These are phyloP conservation scores for Breviolum minutum DNA, from an alignment of 73 alveolate species.

Conservation along the genomic window DNA sequence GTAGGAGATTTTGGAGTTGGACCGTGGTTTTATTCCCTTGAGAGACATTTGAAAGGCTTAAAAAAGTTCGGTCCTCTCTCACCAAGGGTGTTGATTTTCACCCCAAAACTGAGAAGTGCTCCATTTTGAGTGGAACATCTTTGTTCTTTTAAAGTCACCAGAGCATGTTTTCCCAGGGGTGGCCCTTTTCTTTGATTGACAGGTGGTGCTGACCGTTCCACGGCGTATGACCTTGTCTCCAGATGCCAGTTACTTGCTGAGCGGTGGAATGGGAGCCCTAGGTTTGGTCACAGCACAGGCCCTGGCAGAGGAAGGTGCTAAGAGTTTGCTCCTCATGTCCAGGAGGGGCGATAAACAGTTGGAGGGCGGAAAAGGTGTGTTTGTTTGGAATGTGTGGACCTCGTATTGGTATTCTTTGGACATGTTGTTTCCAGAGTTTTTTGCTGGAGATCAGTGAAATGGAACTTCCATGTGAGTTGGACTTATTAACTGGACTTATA, in stretches of 20 bases:
- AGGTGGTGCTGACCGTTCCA: conserved; percentile 86
- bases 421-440: not conserved
- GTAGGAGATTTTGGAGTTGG: too few relatives aligned
- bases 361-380: not conserved
- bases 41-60: too few relatives aligned
- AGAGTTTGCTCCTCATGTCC: conserved; percentile 60
- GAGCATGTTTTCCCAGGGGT: too few relatives aligned
- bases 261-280: conserved; percentile 95
- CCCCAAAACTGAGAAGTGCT: too few relatives aligned
- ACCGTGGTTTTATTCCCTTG: too few relatives aligned
- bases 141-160: too few relatives aligned
- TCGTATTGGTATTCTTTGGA: not conserved
- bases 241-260: conserved; percentile 52
- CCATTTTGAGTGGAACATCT: too few relatives aligned
- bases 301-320: conserved; percentile 94
- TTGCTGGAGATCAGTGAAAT: too few relatives aligned
- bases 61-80: too few relatives aligned
- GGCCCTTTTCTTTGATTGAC: not conserved
- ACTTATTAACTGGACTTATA: too few relatives aligned
- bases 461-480: not conserved
- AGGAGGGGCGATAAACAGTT: not conserved
- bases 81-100: too few relatives aligned
- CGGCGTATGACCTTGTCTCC: conserved; percentile 55
- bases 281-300: conserved; percentile 92
- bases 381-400: not conserved